phyloP scores from a whole-genome alignment of 805 yeast genomes.

The Tetrapisispora iriomotensis region DNA sequence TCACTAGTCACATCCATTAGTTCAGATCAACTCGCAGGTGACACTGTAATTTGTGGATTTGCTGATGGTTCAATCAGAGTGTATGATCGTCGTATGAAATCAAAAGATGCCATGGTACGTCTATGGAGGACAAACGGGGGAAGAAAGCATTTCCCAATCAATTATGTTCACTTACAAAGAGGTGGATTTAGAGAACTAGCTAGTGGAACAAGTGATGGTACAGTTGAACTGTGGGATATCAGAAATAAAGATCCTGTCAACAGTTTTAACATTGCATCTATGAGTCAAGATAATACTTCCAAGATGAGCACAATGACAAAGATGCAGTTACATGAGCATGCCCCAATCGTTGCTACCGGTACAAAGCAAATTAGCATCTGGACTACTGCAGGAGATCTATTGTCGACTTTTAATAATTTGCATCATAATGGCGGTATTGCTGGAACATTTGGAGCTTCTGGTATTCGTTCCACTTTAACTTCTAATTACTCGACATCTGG shows the following conservation, averaged over 20 bases:
- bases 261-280: constrained; percentile 45
- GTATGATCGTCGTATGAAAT: constrained; percentile 79
- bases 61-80: constrained; percentile 83
- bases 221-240: constrained; percentile 85
- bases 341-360: constrained; percentile 87
- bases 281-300: constrained; percentile 1
- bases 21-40: constrained; percentile 92
- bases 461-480: constrained; percentile 18
- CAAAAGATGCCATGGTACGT: constrained; percentile 76
- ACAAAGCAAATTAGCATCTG: constrained; percentile 60
- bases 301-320: constrained; percentile 39
- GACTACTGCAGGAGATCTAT: constrained; percentile 73
- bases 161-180: constrained; percentile 87
- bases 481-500: constrained; percentile 20
- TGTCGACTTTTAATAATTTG: constrained; percentile 47
- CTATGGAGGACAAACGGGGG: constrained; percentile 56
- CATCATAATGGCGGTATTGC: constrained; percentile 26
- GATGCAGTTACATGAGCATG: constrained; percentile 87
- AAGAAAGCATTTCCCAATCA: constrained; percentile 45
- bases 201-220: constrained; percentile 75
- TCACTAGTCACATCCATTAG: constrained; percentile 83
- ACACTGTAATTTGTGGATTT: constrained; percentile 83
- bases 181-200: constrained; percentile 90
- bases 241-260: constrained; percentile 62
- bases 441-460: constrained; percentile 23